A percentile compares a stretch with the other conserved stretches of the same genome.
Conservation (phyloP, 2,329 filamentous ascomycete species). For the Paecilomyces sp. region DNA sequence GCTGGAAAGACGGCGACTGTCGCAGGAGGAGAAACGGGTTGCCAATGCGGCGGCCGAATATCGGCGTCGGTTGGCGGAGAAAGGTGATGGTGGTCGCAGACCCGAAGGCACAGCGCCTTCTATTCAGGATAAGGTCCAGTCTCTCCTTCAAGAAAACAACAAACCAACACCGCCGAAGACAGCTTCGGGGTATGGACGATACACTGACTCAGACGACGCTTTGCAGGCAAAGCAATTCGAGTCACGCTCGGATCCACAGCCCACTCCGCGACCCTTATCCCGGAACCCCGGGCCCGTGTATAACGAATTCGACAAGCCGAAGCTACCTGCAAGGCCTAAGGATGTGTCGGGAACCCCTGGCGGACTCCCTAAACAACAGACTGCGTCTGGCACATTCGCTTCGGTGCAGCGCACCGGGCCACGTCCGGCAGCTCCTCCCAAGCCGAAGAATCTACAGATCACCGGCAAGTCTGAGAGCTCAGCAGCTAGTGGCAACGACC, state of each 20-base stretch:
- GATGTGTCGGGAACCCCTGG: constrained; percentile 12
- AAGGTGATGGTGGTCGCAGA: constrained; percentile 45
- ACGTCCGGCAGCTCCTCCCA: constrained; percentile 52
- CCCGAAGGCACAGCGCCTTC: constrained; percentile 60
- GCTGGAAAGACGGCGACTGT: constrained; percentile 71
- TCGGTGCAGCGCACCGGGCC: constrained; percentile 22
- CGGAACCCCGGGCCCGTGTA: constrained; percentile 14
- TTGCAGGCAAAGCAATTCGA: constrained; percentile 34
- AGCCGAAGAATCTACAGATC: constrained; percentile 52
- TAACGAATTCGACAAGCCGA: constrained; percentile 7
- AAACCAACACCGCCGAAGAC: constrained; percentile 55
- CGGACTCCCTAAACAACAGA: constrained; percentile 10
- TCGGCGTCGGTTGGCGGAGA: constrained; percentile 62
- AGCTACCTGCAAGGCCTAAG: constrained; percentile 10
- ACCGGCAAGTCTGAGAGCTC: constrained; percentile 22
- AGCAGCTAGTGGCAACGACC: constrained; percentile 17
- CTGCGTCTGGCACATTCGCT: constrained; percentile 14
- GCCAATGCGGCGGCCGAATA: constrained; percentile 86
- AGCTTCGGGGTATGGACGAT: constrained; percentile 84
- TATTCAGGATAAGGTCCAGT: constrained; percentile 88
- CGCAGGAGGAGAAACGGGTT: constrained; percentile 84
- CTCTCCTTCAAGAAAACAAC: constrained; percentile 68
- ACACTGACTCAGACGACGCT: constrained; percentile 51
- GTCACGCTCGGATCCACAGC: constrained; percentile 8
- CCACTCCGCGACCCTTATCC: constrained; percentile 11